Evolutionary conservation across 208 protist genomes (phyloP).

Genomic region (Acanthamoeba polyphaga): DNA sequence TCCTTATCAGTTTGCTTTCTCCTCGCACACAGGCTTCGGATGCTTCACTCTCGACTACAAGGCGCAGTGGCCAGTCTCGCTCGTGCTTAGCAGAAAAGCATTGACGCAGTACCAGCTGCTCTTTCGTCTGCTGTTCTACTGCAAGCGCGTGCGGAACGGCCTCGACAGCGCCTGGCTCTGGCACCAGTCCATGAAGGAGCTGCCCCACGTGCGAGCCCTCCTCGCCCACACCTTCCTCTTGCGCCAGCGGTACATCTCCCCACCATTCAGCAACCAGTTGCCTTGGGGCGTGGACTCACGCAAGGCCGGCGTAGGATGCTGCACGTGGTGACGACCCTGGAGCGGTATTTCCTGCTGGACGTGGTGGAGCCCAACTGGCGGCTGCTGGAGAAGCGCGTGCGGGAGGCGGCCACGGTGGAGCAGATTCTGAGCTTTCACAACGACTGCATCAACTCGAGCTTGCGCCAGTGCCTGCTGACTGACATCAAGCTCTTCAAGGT

Average conservation of each 20-base stretch:
- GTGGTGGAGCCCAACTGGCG: slow-evolving; percentile 53
- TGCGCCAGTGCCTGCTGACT: slow-evolving; percentile 39
- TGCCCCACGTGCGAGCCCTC: neutral
- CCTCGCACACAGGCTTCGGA: neutral
- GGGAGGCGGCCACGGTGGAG: slow-evolving; percentile 51
- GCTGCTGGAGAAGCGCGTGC: neutral
- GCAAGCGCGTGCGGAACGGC: neutral
- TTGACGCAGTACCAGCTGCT: slow-evolving; percentile 58
- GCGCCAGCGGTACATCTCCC: neutral
- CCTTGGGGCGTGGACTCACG: too few species aligned
- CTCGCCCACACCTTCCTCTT: slow-evolving; percentile 17
- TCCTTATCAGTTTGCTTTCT: neutral
- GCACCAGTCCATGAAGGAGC: slow-evolving; percentile 53
- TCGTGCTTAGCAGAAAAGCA: slow-evolving; percentile 38
- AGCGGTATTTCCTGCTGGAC: slow-evolving; percentile 49
- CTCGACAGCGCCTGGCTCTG: slow-evolving; percentile 17
- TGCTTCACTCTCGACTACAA: slow-evolving; percentile 44
- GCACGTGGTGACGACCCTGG: slow-evolving; percentile 41
- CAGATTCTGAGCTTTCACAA: slow-evolving; percentile 54
- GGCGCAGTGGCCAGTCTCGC: slow-evolving; percentile 33
- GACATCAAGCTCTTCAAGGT: slow-evolving; percentile 54
- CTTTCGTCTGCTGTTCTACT: slow-evolving; percentile 52
- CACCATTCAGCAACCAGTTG: too few species aligned
- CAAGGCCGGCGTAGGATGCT: neutral
- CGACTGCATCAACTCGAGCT: slow-evolving; percentile 42